phyloP scores from a whole-genome alignment of 2,329 filamentous ascomycete genomes.

The Talaromyces sp. region DNA sequence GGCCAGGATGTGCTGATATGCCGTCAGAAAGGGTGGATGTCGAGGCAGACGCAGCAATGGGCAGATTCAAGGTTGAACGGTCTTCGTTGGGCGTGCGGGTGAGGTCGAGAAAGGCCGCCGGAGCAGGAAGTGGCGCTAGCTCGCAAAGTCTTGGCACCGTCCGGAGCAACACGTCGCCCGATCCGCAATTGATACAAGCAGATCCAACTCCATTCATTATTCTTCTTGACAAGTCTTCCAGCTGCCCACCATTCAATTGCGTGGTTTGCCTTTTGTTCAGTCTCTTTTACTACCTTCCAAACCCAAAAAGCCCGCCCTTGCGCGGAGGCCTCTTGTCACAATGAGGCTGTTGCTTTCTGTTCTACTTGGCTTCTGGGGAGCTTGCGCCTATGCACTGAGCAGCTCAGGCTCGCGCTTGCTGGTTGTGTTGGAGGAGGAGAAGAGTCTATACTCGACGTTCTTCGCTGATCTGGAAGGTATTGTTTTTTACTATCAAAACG shows the following conservation, averaged over 20 bases:
- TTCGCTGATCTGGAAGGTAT: constrained; percentile 45
- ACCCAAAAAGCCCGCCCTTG: constrained; percentile 23
- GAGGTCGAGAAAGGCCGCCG: neutral
- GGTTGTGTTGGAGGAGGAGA: constrained; percentile 84
- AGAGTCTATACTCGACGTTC: constrained; percentile 77
- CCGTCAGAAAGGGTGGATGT: neutral
- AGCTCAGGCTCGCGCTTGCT: constrained; percentile 73
- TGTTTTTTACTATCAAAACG: neutral
- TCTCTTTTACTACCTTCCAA: neutral
- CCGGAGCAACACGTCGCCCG: constrained; percentile 40
- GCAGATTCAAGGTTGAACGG: constrained; percentile 9
- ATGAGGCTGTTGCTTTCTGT: constrained; percentile 75
- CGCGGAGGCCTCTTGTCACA: constrained; percentile 33
- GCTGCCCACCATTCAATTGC: constrained; percentile 5
- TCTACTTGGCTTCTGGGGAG: constrained; percentile 55
- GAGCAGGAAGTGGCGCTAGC: neutral
- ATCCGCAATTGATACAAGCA: constrained; percentile 16
- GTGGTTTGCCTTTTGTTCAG: neutral
- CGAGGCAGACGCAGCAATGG: neutral
- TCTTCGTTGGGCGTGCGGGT: neutral
- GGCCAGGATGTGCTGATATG: neutral
- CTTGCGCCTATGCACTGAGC: constrained; percentile 62
- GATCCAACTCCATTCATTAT: neutral
- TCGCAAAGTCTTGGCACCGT: constrained; percentile 32
- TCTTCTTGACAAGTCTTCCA: neutral